Conservation (phyloP, 495 filamentous ascomycete species). For the Hyaloscypha bicolor region DNA sequence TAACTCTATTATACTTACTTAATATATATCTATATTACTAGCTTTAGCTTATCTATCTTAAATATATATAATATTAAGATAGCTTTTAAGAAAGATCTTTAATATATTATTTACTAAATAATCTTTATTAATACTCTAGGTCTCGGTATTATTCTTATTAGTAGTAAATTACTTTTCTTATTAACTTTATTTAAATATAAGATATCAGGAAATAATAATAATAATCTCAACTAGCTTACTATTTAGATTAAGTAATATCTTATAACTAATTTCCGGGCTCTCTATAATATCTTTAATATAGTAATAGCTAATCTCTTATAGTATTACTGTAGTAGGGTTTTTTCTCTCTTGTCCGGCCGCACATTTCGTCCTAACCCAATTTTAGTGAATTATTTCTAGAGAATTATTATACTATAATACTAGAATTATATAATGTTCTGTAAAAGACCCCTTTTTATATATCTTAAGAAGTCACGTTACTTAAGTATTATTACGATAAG, state of each 20-base stretch:
- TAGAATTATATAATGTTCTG: too few relatives aligned
- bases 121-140: constrained; percentile 20
- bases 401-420: too few relatives aligned
- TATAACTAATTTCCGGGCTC: constrained; percentile 5
- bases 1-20: constrained; percentile 12
- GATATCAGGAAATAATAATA: constrained; percentile 8
- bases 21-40: constrained; percentile 16
- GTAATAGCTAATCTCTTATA: constrained; percentile 6
- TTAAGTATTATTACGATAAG: too few relatives aligned
- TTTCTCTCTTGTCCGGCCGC: too few relatives aligned
- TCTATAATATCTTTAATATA: constrained; percentile 11
- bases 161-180: background rate
- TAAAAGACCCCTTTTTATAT: too few relatives aligned
- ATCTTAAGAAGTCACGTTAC: too few relatives aligned
- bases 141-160: constrained; percentile 10
- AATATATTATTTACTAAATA: constrained; percentile 11
- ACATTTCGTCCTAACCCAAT: too few relatives aligned
- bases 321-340: too few relatives aligned
- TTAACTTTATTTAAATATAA: constrained; percentile 15
- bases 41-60: constrained; percentile 3
- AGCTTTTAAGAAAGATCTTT: constrained; percentile 17
- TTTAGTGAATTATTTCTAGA: too few relatives aligned
- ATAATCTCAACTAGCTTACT: constrained; percentile 1
- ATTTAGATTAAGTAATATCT: background rate
- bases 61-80: constrained; percentile 14